phyloP scores from a whole-genome alignment of 345 rosid genomes.

The Erysimum cheiranthoides region DNA sequence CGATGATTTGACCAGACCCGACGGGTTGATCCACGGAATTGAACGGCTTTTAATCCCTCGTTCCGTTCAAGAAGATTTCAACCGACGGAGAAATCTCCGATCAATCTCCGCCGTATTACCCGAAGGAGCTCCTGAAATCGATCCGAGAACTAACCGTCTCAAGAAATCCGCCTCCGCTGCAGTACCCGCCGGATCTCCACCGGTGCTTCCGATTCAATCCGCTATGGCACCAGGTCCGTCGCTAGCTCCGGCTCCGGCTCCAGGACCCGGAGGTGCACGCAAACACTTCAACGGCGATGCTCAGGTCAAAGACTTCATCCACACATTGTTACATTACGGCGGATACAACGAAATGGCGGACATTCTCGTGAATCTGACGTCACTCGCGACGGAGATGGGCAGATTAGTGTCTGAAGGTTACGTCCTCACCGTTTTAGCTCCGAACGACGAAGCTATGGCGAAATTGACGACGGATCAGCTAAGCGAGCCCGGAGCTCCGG shows the following conservation, averaged over 20 bases:
- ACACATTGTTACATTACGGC: conserved; percentile 70
- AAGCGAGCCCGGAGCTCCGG: conserved; percentile 85
- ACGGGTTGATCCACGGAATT: conserved; percentile 82
- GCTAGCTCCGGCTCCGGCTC: conserved; percentile 82
- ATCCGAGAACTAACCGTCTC: conserved; percentile 70
- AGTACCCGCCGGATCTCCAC: conserved; percentile 57
- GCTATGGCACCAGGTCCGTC: conserved; percentile 88
- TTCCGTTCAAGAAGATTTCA: conserved; percentile 76
- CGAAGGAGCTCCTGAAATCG: conserved; percentile 77
- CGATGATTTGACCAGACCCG: conserved; percentile 64
- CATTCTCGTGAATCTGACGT: conserved; percentile 71
- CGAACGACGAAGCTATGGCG: conserved; percentile 86
- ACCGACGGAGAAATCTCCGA: conserved; percentile 62
- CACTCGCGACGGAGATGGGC: conserved; percentile 80
- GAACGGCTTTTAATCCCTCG: conserved; percentile 71
- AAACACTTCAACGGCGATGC: conserved; percentile 72
- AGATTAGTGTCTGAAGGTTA: conserved; percentile 78
- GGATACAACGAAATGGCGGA: conserved; percentile 91
- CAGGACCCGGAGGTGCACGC: conserved; percentile 82
- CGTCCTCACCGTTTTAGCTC: conserved; percentile 75
- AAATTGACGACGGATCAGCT: conserved; percentile 74
- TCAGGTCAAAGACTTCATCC: conserved; percentile 80
- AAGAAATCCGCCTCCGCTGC: conserved; percentile 59
- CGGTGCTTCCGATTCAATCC: conserved; percentile 58
- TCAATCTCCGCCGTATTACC: conserved; percentile 75